Evolutionary conservation across 371 early-diverging fungal genomes (phyloP), one percentile per base, ranked within the genome.

Genomic region (Mortierella sp.): DNA sequence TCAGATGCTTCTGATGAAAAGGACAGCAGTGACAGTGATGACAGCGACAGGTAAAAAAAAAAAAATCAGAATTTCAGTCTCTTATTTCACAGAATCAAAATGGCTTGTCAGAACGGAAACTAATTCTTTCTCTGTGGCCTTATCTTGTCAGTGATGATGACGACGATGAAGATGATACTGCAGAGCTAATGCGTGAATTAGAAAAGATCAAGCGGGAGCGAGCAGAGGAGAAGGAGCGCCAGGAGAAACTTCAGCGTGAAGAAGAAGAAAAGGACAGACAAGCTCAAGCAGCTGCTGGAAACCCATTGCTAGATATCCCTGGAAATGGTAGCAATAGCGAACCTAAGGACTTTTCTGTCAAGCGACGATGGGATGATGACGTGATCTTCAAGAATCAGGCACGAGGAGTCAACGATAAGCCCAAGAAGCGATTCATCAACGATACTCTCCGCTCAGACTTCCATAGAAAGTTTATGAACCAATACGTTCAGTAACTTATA

Each of bases 371-470:
- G 98, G 97, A 97, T 79, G 98, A 97, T 69, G 99, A 98, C 84
- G 98, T 98, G 62, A 92, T 98, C 55, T 98, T 98, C 84, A 96
- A 94, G 77, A 98, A 98, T 85, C 99, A 98, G 86, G 96, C 96
- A 1, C 86, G 92, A 58, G 96, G 95, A 21, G 86, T 90, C 21
- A 94, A 96, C 32, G 96, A 94, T 38, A 93, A 92, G 65, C 92
- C 94, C 41, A 92, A 95, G 83, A 97, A 97, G 87, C 88, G 98
- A 65, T 98, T 98, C 86, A 92, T 98, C 76, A 98, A 98, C 85
- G 99, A 98, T 76, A 92, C 96, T 87, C 84, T 97, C 47, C 91
- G 99, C 57, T 94, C 95, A 16, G 98, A 97, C 85, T 98, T 97
- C 84, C 98, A 98, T 77, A 88, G 96, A 77, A 94, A 95, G 84